Percentiles rank a stretch among this genome's conserved stretches.
Evolutionary conservation across 1,284 basidiomycete genomes (phyloP).

Genomic region (Cutaneotrichosporon sp.): DNA sequence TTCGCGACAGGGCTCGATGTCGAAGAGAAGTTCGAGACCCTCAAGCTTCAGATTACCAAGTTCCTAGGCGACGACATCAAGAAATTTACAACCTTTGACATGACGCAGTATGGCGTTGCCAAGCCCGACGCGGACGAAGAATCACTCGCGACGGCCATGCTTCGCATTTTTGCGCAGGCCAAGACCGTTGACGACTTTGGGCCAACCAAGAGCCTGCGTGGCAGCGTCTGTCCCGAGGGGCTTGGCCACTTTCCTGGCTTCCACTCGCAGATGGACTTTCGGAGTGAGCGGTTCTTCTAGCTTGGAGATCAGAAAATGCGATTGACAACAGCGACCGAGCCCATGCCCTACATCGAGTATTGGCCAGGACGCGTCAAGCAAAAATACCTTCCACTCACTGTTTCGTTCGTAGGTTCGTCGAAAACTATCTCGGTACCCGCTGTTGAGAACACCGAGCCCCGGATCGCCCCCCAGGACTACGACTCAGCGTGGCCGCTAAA

Average conservation of each 20-base stretch:
- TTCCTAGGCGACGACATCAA: conserved; percentile 2
- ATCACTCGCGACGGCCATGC: conserved; percentile 21
- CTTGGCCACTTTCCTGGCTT: conserved; percentile 23
- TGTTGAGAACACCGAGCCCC: background rate
- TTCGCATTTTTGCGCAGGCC: conserved; percentile 29
- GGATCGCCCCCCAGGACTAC: conserved; percentile 8
- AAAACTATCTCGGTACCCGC: conserved; percentile 5
- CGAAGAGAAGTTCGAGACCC: conserved; percentile 23
- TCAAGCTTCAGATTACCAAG: conserved; percentile 21
- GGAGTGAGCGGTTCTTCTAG: no score
- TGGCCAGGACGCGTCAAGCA: conserved; percentile 17
- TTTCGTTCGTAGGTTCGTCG: conserved; percentile 11
- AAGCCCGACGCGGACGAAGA: conserved; percentile 19
- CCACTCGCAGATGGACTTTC: conserved; percentile 10
- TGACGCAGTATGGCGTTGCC: conserved; percentile 27
- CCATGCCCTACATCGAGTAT: conserved; percentile 20
- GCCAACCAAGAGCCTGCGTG: conserved; percentile 3
- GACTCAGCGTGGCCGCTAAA: conserved; percentile 7
- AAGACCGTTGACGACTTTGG: conserved; percentile 15
- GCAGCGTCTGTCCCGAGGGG: conserved; percentile 17
- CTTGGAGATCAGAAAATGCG: no score
- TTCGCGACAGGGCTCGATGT: conserved; percentile 25
- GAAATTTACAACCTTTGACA: conserved; percentile 13
- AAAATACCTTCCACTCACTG: conserved; percentile 10
- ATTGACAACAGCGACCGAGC: background rate